Percentiles rank a stretch among this genome's conserved stretches.
Evolutionary conservation across 768 basidiomycete genomes (phyloP).

Genomic region (Russula dissimulans): DNA sequence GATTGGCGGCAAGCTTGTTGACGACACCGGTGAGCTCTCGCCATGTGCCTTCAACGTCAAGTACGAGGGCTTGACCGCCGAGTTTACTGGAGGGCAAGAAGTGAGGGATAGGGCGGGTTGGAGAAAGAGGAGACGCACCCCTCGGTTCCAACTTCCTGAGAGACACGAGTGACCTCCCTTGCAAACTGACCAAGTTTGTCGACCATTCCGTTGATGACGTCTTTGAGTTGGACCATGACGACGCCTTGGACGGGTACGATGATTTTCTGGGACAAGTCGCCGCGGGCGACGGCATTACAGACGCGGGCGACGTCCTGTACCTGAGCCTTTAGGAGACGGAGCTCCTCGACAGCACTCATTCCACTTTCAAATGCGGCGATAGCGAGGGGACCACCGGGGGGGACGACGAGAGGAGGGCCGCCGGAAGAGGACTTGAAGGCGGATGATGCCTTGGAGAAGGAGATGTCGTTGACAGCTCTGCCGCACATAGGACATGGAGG

Average conservation of each 20-base stretch:
- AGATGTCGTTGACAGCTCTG: constrained; percentile 12
- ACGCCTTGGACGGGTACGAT: constrained; percentile 42
- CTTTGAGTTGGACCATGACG: constrained; percentile 44
- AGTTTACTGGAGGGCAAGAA: constrained; percentile 40
- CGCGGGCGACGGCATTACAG: constrained; percentile 42
- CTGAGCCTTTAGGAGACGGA: constrained; percentile 68
- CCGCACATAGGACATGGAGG: constrained; percentile 17
- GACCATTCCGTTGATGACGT: constrained; percentile 38
- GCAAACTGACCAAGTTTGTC: constrained; percentile 76
- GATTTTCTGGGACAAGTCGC: constrained; percentile 43
- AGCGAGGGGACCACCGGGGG: constrained; percentile 41
- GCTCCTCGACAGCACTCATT: constrained; percentile 59
- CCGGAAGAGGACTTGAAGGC: neutral
- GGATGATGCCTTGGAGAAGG: neutral
- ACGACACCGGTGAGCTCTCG: constrained; percentile 70
- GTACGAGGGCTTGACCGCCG: constrained; percentile 73
- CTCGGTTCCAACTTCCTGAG: constrained; percentile 73
- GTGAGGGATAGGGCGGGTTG: constrained; percentile 4
- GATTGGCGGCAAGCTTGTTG: constrained; percentile 66
- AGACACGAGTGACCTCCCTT: constrained; percentile 75
- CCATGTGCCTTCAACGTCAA: constrained; percentile 86
- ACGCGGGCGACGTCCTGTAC: constrained; percentile 53
- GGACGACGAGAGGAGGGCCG: constrained; percentile 24
- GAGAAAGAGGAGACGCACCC: constrained; percentile 16
- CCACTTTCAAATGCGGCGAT: constrained; percentile 44